Evolutionary conservation across 148 eudicot species (phyloP).

Genomic region (Suaeda aralocaspica): DNA sequence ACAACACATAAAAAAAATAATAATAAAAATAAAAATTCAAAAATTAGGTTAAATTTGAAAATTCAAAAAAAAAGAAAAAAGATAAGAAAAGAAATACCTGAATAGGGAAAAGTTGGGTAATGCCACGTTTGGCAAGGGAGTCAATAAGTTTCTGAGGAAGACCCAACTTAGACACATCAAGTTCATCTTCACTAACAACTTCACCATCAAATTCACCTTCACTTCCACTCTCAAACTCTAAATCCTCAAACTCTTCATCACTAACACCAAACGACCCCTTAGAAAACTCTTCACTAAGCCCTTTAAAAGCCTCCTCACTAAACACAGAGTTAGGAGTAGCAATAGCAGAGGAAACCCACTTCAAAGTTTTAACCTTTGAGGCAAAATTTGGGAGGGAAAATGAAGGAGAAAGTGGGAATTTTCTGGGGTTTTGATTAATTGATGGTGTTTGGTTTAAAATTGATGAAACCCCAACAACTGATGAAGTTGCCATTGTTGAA

Average conservation of each 20-base stretch:
- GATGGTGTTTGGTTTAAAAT: constrained; percentile 46
- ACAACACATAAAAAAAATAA: neutral
- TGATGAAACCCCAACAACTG: constrained; percentile 59
- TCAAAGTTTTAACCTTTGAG: constrained; percentile 30
- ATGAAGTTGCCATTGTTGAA: constrained; percentile 56
- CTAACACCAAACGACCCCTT: constrained; percentile 31
- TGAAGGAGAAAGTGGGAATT: constrained; percentile 28
- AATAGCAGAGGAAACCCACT: constrained; percentile 50
- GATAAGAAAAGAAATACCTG: constrained; percentile 41
- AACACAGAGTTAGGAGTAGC: constrained; percentile 68
- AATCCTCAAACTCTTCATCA: constrained; percentile 28
- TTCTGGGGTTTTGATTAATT: constrained; percentile 30
- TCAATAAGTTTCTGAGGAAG: constrained; percentile 71
- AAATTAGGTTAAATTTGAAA: no score
- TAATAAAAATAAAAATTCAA: neutral
- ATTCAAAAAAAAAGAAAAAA: neutral
- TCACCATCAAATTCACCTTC: constrained; percentile 24
- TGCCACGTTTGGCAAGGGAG: constrained; percentile 58
- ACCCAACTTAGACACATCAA: constrained; percentile 54
- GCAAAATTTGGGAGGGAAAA: constrained; percentile 34
- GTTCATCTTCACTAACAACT: constrained; percentile 45
- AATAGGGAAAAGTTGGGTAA: constrained; percentile 82
- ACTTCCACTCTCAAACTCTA: constrained; percentile 23
- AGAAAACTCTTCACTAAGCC: constrained; percentile 43
- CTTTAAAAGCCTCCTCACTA: constrained; percentile 83